Percentiles rank a stretch among this genome's conserved stretches.
Evolutionary conservation across 768 basidiomycete genomes (phyloP).

Genomic region (Termitomyces sp.): DNA sequence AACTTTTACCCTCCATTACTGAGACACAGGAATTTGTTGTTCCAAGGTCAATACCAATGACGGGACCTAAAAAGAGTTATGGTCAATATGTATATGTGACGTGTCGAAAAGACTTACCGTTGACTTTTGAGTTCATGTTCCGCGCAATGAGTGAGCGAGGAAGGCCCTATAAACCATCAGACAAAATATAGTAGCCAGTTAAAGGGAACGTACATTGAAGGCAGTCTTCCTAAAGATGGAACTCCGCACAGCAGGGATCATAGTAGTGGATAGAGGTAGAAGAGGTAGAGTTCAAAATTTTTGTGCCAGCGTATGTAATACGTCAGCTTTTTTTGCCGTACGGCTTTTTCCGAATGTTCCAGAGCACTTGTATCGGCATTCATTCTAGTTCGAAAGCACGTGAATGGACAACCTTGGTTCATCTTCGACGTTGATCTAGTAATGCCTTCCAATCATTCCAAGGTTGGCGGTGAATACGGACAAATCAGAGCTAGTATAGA

Average conservation of each 20-base stretch:
- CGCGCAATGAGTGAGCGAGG: conserved; percentile 75
- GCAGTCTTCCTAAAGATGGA: conserved; percentile 47
- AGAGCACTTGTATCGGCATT: conserved; percentile 14
- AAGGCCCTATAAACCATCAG: conserved; percentile 39
- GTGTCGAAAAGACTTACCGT: conserved; percentile 44
- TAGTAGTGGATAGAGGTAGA: conserved; percentile 50
- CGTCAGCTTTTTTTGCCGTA: conserved; percentile 22
- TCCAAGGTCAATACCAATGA: conserved; percentile 95
- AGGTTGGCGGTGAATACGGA: conserved; percentile 73
- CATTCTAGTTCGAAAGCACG: neutral
- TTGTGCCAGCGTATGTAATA: conserved; percentile 30
- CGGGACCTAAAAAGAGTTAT: conserved; percentile 50
- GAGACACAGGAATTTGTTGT: conserved; percentile 90
- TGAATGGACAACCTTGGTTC: neutral
- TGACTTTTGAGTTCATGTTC: conserved; percentile 95
- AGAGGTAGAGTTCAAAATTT: conserved; percentile 39
- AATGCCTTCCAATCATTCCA: conserved; percentile 22
- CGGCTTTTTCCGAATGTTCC: conserved; percentile 36
- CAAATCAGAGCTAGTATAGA: conserved; percentile 68
- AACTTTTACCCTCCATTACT: conserved; percentile 92
- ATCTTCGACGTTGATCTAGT: neutral
- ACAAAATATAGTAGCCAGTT: neutral
- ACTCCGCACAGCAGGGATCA: conserved; percentile 64
- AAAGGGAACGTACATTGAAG: conserved; percentile 46
- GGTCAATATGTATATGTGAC: conserved; percentile 1